Evolutionary conservation across 345 rosid species (phyloP).

Genomic region (Orychophragmus violaceus): DNA sequence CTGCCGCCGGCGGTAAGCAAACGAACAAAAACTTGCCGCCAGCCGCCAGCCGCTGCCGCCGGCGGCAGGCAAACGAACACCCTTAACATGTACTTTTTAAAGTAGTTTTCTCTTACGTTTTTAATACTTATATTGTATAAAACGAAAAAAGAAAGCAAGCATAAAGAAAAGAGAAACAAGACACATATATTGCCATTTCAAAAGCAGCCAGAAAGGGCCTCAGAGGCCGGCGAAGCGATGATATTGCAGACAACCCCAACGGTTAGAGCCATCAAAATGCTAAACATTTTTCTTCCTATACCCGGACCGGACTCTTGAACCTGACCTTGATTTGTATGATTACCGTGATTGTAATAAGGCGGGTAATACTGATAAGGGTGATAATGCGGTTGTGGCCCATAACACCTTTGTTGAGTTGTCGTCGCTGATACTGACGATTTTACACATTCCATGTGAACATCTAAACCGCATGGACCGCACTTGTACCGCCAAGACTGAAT

Average conservation of each 20-base stretch:
- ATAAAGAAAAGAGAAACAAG: background rate
- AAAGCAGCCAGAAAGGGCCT: background rate
- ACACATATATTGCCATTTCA: conserved; percentile 10
- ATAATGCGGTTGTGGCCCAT: background rate
- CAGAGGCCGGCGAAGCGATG: background rate
- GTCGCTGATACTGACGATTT: background rate
- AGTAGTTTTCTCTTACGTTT: too few relatives aligned
- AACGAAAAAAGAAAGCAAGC: background rate
- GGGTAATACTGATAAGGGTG: background rate
- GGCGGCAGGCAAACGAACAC: too few relatives aligned
- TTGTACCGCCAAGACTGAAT: conserved; percentile 35
- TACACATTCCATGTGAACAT: conserved; percentile 37
- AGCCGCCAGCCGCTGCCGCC: too few relatives aligned
- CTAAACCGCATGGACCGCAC: conserved; percentile 27
- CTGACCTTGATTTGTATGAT: conserved; percentile 12
- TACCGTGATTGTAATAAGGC: conserved; percentile 18
- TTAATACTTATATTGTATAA: too few relatives aligned
- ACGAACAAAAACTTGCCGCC: too few relatives aligned
- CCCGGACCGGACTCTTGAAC: background rate
- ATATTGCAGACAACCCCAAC: conserved; percentile 8
- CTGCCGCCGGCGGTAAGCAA: too few relatives aligned
- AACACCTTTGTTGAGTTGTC: background rate
- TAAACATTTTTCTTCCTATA: conserved; percentile 14
- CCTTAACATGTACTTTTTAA: too few relatives aligned
- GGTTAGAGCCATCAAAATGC: conserved; percentile 5